Percentiles rank a stretch among this genome's conserved stretches.
These are phyloP conservation scores for Neofusicoccum parvum DNA, from an alignment of 2,329 filamentous ascomycete genomes.

Conservation along the genomic window DNA sequence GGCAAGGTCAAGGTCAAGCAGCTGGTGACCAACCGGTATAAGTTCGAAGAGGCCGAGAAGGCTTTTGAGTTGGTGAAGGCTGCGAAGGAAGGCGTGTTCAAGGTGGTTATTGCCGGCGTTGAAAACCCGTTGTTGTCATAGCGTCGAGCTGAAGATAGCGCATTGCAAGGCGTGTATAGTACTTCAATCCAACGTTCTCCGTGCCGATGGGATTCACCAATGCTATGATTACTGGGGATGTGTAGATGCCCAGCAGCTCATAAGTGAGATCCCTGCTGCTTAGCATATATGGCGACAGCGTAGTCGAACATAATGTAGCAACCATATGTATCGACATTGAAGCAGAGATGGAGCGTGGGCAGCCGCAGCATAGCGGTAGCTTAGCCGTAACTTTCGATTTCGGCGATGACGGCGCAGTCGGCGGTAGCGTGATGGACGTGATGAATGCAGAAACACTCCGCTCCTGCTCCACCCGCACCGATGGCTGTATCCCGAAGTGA, in stretches of 20 bases:
- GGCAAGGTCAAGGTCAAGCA: constrained; percentile 49
- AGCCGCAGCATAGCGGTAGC: too few species aligned
- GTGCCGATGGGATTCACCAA: not conserved
- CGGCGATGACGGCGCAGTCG: not conserved
- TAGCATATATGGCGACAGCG: too few species aligned
- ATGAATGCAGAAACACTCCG: not conserved
- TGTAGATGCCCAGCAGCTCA: too few species aligned
- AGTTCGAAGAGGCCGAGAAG: constrained; percentile 51
- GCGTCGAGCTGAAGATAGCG: not conserved
- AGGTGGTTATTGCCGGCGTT: constrained; percentile 49
- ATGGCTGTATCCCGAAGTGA: not conserved
- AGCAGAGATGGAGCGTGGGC: too few species aligned
- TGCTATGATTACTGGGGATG: not conserved
- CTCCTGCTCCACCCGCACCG: not conserved
- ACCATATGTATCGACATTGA: too few species aligned
- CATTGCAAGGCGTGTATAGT: not conserved
- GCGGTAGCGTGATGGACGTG: not conserved
- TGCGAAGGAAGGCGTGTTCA: constrained; percentile 42
- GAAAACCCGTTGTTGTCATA: constrained; percentile 23
- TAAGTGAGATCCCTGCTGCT: too few species aligned
- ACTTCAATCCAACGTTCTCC: too few species aligned
- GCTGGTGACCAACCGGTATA: constrained; percentile 44
- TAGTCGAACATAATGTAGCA: too few species aligned
- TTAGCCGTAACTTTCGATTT: too few species aligned
- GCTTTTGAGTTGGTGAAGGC: constrained; percentile 51